These are phyloP conservation scores for Sicyos edulis DNA, from an alignment of 306 rosid genomes.

Conservation along the genomic window DNA sequence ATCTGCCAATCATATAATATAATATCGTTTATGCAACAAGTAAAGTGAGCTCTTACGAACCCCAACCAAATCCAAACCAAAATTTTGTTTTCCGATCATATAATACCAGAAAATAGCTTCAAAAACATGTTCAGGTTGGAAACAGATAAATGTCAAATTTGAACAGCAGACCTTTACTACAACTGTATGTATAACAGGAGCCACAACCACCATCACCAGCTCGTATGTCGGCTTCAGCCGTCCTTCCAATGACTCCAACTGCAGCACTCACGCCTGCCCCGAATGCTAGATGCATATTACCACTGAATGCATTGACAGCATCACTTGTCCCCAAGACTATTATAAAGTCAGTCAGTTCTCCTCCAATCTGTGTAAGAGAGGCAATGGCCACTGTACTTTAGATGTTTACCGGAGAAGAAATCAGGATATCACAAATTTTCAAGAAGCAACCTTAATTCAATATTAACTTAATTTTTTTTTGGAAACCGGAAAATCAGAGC, in stretches of 20 bases:
- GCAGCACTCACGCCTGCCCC: slow-evolving; percentile 99
- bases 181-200: slow-evolving; percentile 91
- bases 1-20: too few relatives aligned
- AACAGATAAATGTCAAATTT: neutral
- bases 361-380: slow-evolving; percentile 66
- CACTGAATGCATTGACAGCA: slow-evolving; percentile 76
- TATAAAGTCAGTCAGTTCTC: slow-evolving; percentile 86
- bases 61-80: neutral
- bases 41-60: neutral
- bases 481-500: too few relatives aligned
- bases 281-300: slow-evolving; percentile 66
- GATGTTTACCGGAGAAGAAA: neutral
- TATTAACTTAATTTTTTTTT: too few relatives aligned
- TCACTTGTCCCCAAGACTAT: slow-evolving; percentile 75
- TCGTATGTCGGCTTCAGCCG: slow-evolving; percentile 84
- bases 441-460: neutral
- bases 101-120: neutral
- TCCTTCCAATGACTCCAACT: slow-evolving; percentile 74
- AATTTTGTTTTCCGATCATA: neutral
- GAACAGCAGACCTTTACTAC: slow-evolving; percentile 67
- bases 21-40: too few relatives aligned
- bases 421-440: neutral
- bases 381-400: neutral
- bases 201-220: slow-evolving; percentile 97
- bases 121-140: neutral